Evolutionary conservation across 2,329 filamentous ascomycete species (phyloP).

Genomic region (Fusarium duplospermum): DNA sequence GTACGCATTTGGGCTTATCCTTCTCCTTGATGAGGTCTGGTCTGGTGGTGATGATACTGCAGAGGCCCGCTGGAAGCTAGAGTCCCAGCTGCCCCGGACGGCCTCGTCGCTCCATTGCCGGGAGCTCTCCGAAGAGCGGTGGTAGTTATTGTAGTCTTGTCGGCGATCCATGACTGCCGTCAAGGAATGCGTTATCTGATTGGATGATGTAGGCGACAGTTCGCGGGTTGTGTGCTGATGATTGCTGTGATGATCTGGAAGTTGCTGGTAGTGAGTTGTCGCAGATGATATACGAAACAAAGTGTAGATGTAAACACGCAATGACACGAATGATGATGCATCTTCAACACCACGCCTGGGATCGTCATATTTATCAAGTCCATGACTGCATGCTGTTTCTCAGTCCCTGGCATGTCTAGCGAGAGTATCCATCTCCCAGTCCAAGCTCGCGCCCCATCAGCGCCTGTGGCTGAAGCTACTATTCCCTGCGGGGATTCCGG

Average conservation of each 20-base stretch:
- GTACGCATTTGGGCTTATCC: constrained; percentile 28
- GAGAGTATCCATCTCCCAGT: not conserved
- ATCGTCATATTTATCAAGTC: constrained; percentile 27
- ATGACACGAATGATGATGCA: constrained; percentile 11
- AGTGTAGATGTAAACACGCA: not conserved
- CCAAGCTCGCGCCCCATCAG: constrained; percentile 28
- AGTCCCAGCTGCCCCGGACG: constrained; percentile 43
- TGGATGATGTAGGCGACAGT: constrained; percentile 1
- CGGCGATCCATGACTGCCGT: constrained; percentile 37
- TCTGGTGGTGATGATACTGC: constrained; percentile 35
- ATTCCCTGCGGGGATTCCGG: constrained; percentile 40
- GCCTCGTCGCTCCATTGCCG: constrained; percentile 46
- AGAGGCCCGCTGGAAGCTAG: constrained; percentile 36
- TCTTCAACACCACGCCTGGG: not conserved
- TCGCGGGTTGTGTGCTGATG: constrained; percentile 18
- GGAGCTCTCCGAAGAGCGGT: constrained; percentile 36
- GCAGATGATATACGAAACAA: not conserved
- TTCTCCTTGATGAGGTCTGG: constrained; percentile 28
- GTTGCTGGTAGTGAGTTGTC: not conserved
- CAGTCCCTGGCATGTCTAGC: constrained; percentile 36
- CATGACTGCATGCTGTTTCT: constrained; percentile 3
- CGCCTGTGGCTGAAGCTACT: constrained; percentile 41
- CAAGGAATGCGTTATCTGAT: constrained; percentile 12
- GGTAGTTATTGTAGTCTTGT: constrained; percentile 21
- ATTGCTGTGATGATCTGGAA: not conserved